phyloP scores from a whole-genome alignment of 306 rosid genomes.

The Quercus wislizeni region DNA sequence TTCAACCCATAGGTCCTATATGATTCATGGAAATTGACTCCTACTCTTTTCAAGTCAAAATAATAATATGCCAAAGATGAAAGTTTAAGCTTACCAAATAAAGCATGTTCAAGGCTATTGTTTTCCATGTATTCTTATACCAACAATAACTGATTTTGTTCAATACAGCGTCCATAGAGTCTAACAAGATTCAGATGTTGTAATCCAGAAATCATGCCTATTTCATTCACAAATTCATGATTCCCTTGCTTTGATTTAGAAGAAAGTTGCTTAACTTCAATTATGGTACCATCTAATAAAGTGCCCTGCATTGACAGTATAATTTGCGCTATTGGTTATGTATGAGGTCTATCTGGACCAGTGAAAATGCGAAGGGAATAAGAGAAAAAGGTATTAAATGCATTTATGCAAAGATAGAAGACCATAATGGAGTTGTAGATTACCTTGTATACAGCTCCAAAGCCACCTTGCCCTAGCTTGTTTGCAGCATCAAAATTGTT shows the following conservation, averaged over 20 bases:
- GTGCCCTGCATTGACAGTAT: slow-evolving; percentile 5
- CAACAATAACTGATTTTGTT: slow-evolving; percentile 20
- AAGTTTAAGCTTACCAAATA: slow-evolving; percentile 24
- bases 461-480: slow-evolving; percentile 77
- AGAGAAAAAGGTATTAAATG: not conserved
- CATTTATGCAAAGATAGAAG: not conserved
- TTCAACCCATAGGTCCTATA: not conserved
- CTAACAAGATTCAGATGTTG: slow-evolving; percentile 25
- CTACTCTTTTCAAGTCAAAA: not conserved
- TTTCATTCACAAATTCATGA: slow-evolving; percentile 23
- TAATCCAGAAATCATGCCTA: slow-evolving; percentile 31
- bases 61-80: not conserved
- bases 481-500: slow-evolving; percentile 49
- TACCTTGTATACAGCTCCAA: slow-evolving; percentile 78
- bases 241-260: slow-evolving; percentile 30
- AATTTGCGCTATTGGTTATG: not conserved
- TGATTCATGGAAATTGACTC: not conserved
- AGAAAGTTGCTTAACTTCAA: slow-evolving; percentile 31
- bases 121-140: slow-evolving; percentile 13
- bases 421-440: not conserved
- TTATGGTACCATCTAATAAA: slow-evolving; percentile 15
- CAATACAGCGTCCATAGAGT: slow-evolving; percentile 24
- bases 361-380: not conserved
- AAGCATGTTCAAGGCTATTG: slow-evolving; percentile 24
- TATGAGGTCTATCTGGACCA: not conserved